Base-by-base conservation (phyloP, 441 rosid genomes). In the Bruguiera hainesii region DNA sequence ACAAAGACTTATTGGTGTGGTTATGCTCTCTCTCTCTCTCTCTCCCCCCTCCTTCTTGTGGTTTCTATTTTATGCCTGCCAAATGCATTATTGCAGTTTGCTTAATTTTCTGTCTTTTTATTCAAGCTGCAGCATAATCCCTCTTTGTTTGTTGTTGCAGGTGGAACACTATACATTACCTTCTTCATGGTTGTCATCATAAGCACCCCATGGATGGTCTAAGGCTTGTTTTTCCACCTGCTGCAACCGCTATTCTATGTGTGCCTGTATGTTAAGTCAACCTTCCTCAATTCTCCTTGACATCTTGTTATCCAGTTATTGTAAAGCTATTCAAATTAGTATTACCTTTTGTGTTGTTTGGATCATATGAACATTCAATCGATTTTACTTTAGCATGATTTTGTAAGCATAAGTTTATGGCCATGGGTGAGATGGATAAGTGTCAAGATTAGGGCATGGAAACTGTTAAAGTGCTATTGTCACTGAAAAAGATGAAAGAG, bases 161-260 rank as follows among this genome's bases (percentile, higher is more conserved):
- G 99, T 89, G 90, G 71, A 95, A 92, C 78, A 95, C 99, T 0
- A 21, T 79, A 2, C 99, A 95, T 77, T 95, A 95, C 80, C 98
- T 92, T 81, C 77, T 95, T 73, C 99, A 95, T 77, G 99, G 99
- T 63, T 95, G 98, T 80, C 99, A 95, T 75, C 99, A 92, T 65
- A 95, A 95, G 83, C 99, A 95, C 78, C 99, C 99, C 19, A 93
- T 90, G 93, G 99, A 95, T 71, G 89, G 97, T 63, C 85, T 92
- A 52, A 83, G 99, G 30, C 99, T 95, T 78, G 98, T 95, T 70
- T 92, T 92, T 69, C 99, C 99, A 60, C 99, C 99, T 42, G 88
- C 97, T 3, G 96, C 89, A 50, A 72, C 99, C 35, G 95, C 98
- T 65, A 69, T 95, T 57, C 87, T 95, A 35, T 81, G 73, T 50